Base-by-base conservation (phyloP, 2,329 filamentous ascomycete species). In the Xylaria sp. region DNA sequence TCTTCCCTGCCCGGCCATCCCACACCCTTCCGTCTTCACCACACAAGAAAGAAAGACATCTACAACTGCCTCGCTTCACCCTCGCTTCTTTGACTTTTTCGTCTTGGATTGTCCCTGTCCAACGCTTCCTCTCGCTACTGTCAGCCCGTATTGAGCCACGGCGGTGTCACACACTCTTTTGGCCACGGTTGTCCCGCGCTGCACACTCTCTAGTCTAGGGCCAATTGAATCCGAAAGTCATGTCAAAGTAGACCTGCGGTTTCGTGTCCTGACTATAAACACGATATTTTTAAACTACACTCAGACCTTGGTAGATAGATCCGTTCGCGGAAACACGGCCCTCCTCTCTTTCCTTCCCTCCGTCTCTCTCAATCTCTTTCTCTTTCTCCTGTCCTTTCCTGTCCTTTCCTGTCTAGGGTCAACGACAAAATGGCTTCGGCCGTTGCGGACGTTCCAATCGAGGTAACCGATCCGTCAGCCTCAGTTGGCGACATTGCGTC, bases 401-500 rank as follows among this genome's bases (percentile, higher is more conserved):
- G 9, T 20, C 18, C 43, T 46, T n/a, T 23, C 28, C 13, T 48
- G n/a, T 55, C 25, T 13, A 49, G 13, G 3, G 43, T 18, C 51
- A 33, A 46, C 13, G 48, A 13, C 62, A 33, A 62, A 43, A 73
- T 73, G 72, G 62, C 64, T 36, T 36, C 64, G 48, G 3, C 31
- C 28, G 9, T 41, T 15, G 58, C 54, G 23, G 60, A 68, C 33
- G 58, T 52, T 59, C 59, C 64, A 25, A 48, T 62, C 18, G 72
- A 69, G 62, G 52, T 54, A 61, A 71, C 70, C 51, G 67, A 59
- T 55, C 69, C 70, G 57, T 59, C 71, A 13, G 66, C 70, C 36
- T 66, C 72, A 23, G 70, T 71, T 28, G 66, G 71, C 60, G 74
- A 76, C 62, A 72, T 67, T 51, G 68, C 69, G 43, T 64, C 71